Evolutionary conservation across 805 yeast genomes (phyloP).

Genomic region (Wickerhamiella kurtzmanii): DNA sequence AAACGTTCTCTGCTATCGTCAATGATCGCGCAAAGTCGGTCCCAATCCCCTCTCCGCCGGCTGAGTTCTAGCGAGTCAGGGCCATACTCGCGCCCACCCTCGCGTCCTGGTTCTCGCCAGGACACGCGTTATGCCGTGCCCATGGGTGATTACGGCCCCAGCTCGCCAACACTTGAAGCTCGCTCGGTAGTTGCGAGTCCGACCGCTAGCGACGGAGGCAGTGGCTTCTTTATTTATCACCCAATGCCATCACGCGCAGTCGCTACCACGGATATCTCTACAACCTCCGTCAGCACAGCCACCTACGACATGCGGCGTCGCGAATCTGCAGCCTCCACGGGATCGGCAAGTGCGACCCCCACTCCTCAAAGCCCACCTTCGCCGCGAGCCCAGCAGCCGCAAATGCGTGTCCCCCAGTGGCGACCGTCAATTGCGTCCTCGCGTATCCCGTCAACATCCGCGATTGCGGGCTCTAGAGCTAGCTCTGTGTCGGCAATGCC

Average conservation of each 20-base stretch:
- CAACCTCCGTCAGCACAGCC: constrained; percentile 1
- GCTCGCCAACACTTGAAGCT: neutral
- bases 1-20: constrained; percentile 16
- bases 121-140: neutral
- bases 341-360: neutral
- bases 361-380: neutral
- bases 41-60: neutral
- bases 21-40: constrained; percentile 16
- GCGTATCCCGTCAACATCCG: neutral
- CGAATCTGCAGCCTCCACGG: neutral
- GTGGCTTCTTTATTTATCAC: neutral
- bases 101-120: neutral
- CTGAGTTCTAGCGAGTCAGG: neutral
- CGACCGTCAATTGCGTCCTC: neutral
- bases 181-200: neutral
- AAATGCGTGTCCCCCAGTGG: neutral
- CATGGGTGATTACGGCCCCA: neutral
- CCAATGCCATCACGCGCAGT: constrained; percentile 1
- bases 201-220: neutral
- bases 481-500: neutral
- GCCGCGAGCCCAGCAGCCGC: neutral
- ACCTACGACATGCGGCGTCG: neutral
- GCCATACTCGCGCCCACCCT: constrained; percentile 1
- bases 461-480: neutral
- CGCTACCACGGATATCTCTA: constrained; percentile 1